Evolutionary conservation across 177 flowering plant species (phyloP), one percentile per base, ranked within the genome.

Genomic region (Vitis hybrid): DNA sequence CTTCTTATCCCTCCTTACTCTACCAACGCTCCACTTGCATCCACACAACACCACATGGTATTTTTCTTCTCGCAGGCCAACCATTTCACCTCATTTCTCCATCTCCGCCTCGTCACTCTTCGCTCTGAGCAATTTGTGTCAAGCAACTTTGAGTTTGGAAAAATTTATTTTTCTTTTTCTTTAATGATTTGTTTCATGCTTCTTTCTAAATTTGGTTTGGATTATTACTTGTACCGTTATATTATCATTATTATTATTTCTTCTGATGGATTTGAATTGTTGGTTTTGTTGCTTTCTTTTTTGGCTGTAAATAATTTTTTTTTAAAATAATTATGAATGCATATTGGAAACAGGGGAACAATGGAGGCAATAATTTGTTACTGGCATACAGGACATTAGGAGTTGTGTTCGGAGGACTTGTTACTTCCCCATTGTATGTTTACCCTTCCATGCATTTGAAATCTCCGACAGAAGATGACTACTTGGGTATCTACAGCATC

Each of bases 341-440:
- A 2, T 49, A 14, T 55, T 21, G 23, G 39, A 62, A 62, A 67
- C 77, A 86, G 86, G 72, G 50, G 57, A 72, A 19, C n/a, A 72
- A 81, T 65, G 51, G 65, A 64, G 69, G 85, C 83, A 74, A 60
- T 45, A 84, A 70, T 67, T 10, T 86, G 65, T 11, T 79, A 45
- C 82, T 88, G 45, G 91, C 97, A 23, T 91, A 87, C 81, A 88
- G 74, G 82, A 88, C 91, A 3, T 69, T 91, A 3, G 97, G 97
- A 34, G 94, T 91, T 34, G 97, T 91, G 4, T 91, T 89, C 74
- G 94, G 94, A 26, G 97, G 93, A 45, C 87, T 91, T 9, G 94
- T 89, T 8, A 91, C 94, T 18, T 91, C 97, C 6, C 94, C 97
- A 8, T 82, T 91, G 30, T 88, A 90, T 74, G 97, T 91, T n/a